Percentiles rank a stretch among this genome's conserved stretches.
These are phyloP conservation scores for Phytophthora citricola DNA, from an alignment of 352 stramenopile genomes.

Conservation along the genomic window DNA sequence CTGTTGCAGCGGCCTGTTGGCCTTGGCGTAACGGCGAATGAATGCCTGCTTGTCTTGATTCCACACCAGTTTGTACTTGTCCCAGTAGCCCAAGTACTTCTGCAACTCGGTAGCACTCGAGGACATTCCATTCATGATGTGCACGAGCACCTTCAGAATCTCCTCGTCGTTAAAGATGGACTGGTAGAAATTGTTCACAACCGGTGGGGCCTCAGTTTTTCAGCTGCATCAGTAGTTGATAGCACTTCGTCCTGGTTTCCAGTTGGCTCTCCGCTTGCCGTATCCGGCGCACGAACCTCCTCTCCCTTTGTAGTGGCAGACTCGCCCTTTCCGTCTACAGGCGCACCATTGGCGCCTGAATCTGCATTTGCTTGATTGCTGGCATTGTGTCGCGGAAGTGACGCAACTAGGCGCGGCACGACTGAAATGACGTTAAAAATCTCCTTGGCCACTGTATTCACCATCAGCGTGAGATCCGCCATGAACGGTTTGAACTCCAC, in stretches of 20 bases:
- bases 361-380: conserved; percentile 36
- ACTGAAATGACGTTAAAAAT: conserved; percentile 95
- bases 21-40: conserved; percentile 96
- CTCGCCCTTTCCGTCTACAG: conserved; percentile 24
- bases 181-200: conserved; percentile 89
- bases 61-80: conserved; percentile 95
- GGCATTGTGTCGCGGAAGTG: conserved; percentile 35
- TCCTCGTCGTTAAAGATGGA: conserved; percentile 97
- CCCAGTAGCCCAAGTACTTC: conserved; percentile 96
- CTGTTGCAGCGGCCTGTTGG: conserved; percentile 91
- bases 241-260: conserved; percentile 31
- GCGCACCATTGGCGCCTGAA: conserved; percentile 1
- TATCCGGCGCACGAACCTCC: conserved; percentile 34
- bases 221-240: conserved; percentile 12
- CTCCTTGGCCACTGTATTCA: conserved; percentile 95
- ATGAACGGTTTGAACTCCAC: conserved; percentile 96
- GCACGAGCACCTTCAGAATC: conserved; percentile 94
- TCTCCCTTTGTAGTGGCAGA: conserved; percentile 15
- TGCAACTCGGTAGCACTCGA: conserved; percentile 93
- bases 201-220: conserved; percentile 11
- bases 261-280: conserved; percentile 13
- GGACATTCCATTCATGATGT: conserved; percentile 97
- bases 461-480: conserved; percentile 94
- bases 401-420: conserved; percentile 85
- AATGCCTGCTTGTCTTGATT: conserved; percentile 96